Conservation (phyloP, 805 yeast species). For the Candida qinlingensis region DNA sequence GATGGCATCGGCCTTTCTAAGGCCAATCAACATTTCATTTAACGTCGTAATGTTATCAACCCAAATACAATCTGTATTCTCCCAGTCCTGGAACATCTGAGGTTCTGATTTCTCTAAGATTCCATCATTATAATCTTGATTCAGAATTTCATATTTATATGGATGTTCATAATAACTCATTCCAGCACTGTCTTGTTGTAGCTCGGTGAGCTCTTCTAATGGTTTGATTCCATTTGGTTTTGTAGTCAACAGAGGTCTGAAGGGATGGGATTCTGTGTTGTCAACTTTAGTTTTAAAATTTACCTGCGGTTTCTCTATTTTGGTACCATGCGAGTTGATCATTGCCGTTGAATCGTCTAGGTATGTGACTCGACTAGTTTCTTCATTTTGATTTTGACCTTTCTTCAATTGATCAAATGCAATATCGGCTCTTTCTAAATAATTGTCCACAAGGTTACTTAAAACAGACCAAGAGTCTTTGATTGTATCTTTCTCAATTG, state of each 20-base stretch:
- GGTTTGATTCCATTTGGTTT: constrained; percentile 70
- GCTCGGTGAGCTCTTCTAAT: constrained; percentile 43
- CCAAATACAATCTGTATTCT: constrained; percentile 58
- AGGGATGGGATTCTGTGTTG: constrained; percentile 66
- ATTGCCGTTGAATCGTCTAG: constrained; percentile 39
- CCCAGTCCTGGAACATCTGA: constrained; percentile 57
- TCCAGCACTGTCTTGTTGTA: constrained; percentile 34
- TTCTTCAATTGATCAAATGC: constrained; percentile 44
- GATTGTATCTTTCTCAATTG: constrained; percentile 36
- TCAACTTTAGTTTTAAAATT: constrained; percentile 55
- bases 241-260: constrained; percentile 60
- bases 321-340: constrained; percentile 15
- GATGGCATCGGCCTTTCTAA: constrained; percentile 51
- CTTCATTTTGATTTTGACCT: constrained; percentile 6
- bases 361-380: constrained; percentile 31
- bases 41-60: constrained; percentile 57
- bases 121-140: constrained; percentile 60
- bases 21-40: constrained; percentile 45
- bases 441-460: constrained; percentile 56
- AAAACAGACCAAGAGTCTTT: constrained; percentile 56
- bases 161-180: constrained; percentile 75
- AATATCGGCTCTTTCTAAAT: constrained; percentile 74
- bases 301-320: constrained; percentile 62
- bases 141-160: constrained; percentile 66
- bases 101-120: constrained; percentile 45